These are phyloP conservation scores for Phanerochaete sordida DNA, from an alignment of 768 basidiomycete genomes.

Conservation along the genomic window DNA sequence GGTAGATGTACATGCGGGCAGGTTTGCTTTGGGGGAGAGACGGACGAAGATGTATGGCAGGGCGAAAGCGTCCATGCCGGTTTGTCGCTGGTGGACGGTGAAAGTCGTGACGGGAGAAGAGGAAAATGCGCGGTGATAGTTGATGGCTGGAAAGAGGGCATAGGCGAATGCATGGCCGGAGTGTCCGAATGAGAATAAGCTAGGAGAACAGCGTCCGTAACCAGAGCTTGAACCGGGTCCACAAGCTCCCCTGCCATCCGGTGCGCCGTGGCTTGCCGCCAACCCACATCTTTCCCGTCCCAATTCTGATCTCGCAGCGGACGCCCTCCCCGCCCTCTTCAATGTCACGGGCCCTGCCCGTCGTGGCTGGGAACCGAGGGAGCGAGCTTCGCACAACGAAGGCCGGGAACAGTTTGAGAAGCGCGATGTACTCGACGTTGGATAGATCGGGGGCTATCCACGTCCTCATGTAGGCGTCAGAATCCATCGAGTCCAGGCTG, in stretches of 20 bases:
- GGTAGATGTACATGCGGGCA: background rate
- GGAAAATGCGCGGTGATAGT: background rate
- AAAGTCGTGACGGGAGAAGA: background rate
- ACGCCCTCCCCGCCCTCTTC: slow-evolving; percentile 64
- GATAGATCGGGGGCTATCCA: slow-evolving; percentile 82
- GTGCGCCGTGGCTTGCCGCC: slow-evolving; percentile 54
- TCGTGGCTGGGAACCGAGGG: slow-evolving; percentile 59
- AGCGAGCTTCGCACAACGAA: slow-evolving; percentile 69
- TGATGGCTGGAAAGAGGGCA: slow-evolving; percentile 1
- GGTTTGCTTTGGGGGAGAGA: background rate
- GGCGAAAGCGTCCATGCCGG: background rate
- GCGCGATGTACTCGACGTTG: slow-evolving; percentile 67
- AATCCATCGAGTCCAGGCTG: slow-evolving; percentile 26
- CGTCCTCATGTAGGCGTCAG: slow-evolving; percentile 58
- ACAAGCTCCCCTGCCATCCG: slow-evolving; percentile 76
- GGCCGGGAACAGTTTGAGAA: slow-evolving; percentile 73
- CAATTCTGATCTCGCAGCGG: slow-evolving; percentile 59
- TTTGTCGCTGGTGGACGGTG: background rate
- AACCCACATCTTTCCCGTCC: slow-evolving; percentile 85
- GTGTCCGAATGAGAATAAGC: background rate
- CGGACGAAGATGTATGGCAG: background rate
- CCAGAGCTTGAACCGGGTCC: slow-evolving; percentile 78
- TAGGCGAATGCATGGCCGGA: background rate
- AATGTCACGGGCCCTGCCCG: slow-evolving; percentile 47
- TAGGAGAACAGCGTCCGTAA: slow-evolving; percentile 77